These are phyloP conservation scores for Suhomyces choctaworum DNA, from an alignment of 1,139 yeast species.

Conservation along the genomic window DNA sequence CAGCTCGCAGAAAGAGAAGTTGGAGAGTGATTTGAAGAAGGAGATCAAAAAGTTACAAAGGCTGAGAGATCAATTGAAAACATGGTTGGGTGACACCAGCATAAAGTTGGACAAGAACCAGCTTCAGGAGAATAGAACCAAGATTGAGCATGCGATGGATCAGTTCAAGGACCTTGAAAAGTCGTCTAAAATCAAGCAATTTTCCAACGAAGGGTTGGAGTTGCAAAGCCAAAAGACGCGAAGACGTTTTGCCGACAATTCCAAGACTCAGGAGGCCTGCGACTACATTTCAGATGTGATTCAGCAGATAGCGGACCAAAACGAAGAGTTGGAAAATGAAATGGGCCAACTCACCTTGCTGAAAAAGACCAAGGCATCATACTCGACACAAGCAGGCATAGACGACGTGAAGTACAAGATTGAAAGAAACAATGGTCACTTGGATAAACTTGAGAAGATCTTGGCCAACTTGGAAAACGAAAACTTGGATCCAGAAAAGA, in stretches of 20 bases:
- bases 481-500: slow-evolving; percentile 75
- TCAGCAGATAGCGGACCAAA: slow-evolving; percentile 82
- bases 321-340: slow-evolving; percentile 77
- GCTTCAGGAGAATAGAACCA: slow-evolving; percentile 74
- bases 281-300: slow-evolving; percentile 71
- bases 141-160: slow-evolving; percentile 94
- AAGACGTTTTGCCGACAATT: slow-evolving; percentile 53
- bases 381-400: slow-evolving; percentile 48
- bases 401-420: slow-evolving; percentile 63
- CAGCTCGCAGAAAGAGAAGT: slow-evolving; percentile 88
- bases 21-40: slow-evolving; percentile 90
- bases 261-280: slow-evolving; percentile 67
- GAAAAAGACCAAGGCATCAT: slow-evolving; percentile 51
- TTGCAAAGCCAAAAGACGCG: slow-evolving; percentile 51
- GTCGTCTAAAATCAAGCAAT: slow-evolving; percentile 93
- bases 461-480: slow-evolving; percentile 81
- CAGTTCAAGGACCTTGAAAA: slow-evolving; percentile 93
- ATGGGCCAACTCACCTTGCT: slow-evolving; percentile 53
- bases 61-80: slow-evolving; percentile 91
- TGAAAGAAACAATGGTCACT: slow-evolving; percentile 81
- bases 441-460: slow-evolving; percentile 73
- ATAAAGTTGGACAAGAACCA: slow-evolving; percentile 81
- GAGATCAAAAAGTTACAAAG: slow-evolving; percentile 95
- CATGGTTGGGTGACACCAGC: slow-evolving; percentile 91
- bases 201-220: slow-evolving; percentile 89